phyloP scores from a whole-genome alignment of 1,284 basidiomycete genomes.

The Apiotrichum gracile region DNA sequence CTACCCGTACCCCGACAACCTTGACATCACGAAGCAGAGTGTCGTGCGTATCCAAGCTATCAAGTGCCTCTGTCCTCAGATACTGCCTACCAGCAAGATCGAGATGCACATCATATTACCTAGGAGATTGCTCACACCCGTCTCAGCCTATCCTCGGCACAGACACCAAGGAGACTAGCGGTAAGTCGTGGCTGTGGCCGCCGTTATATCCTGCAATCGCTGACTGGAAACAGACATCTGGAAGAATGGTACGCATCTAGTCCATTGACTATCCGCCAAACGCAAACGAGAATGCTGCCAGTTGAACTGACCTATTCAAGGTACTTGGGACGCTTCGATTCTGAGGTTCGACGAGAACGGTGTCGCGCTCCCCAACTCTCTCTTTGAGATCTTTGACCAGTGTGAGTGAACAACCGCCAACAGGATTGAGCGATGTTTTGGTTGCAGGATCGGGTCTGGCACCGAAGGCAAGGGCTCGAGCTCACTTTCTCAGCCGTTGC shows the following conservation, averaged over 20 bases:
- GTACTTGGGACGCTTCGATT: background rate
- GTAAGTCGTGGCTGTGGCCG: conserved; percentile 13
- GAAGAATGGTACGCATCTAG: conserved; percentile 2
- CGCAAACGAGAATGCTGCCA: no score
- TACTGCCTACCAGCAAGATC: no score
- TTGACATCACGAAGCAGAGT: conserved; percentile 31
- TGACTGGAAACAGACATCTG: background rate
- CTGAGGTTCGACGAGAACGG: conserved; percentile 3
- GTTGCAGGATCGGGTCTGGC: background rate
- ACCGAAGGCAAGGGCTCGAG: background rate
- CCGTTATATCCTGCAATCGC: background rate
- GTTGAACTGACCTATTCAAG: no score
- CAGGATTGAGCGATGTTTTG: background rate
- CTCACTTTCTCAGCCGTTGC: conserved; percentile 26
- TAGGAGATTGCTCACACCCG: background rate
- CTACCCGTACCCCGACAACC: conserved; percentile 21
- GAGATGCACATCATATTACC: background rate
- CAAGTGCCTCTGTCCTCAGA: no score
- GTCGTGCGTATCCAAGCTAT: conserved; percentile 23
- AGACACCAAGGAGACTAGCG: conserved; percentile 25
- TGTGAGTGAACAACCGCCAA: conserved; percentile 23
- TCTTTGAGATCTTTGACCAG: conserved; percentile 44
- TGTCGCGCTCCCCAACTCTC: conserved; percentile 24
- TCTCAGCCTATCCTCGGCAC: conserved; percentile 32
- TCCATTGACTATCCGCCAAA: background rate